Evolutionary conservation across 495 filamentous ascomycete genomes (phyloP).

Genomic region (Aspergillus hancockii): DNA sequence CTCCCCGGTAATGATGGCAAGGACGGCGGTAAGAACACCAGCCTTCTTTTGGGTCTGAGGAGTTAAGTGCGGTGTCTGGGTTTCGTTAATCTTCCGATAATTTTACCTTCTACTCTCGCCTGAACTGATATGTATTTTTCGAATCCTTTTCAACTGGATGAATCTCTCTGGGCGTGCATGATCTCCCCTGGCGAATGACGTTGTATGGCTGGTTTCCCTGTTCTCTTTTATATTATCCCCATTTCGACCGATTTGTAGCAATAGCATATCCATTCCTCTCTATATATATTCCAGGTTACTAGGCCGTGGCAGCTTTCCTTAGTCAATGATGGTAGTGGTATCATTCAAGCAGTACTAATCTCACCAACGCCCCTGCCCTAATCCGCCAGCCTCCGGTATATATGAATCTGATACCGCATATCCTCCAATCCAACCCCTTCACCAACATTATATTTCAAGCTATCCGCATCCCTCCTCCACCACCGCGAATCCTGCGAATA

Average conservation of each 20-base stretch:
- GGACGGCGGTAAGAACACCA: conserved; percentile 63
- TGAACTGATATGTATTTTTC: conserved; percentile 28
- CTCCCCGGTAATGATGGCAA: conserved; percentile 73
- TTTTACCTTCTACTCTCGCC: neutral
- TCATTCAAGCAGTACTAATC: conserved; percentile 5
- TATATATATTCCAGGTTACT: conserved; percentile 6
- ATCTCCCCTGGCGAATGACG: conserved; percentile 32
- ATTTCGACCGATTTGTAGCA: conserved; percentile 41
- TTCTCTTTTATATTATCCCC: conserved; percentile 13
- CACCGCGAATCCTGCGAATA: conserved; percentile 74
- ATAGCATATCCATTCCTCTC: conserved; percentile 39
- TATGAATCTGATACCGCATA: conserved; percentile 90
- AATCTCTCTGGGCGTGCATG: conserved; percentile 33
- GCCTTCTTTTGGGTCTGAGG: conserved; percentile 62
- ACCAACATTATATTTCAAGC: conserved; percentile 74
- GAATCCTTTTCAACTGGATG: conserved; percentile 21
- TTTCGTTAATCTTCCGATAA: conserved; percentile 2
- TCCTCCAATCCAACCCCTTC: conserved; percentile 69
- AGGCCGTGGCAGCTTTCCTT: neutral
- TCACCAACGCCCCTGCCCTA: neutral
- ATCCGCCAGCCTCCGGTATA: conserved; percentile 56
- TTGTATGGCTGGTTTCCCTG: conserved; percentile 27
- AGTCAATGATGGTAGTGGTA: conserved; percentile 1
- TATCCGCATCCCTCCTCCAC: conserved; percentile 69
- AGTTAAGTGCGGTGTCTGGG: conserved; percentile 26